These are phyloP conservation scores for Myxozyma nipponensis DNA, from an alignment of 805 yeast species.

Conservation along the genomic window DNA sequence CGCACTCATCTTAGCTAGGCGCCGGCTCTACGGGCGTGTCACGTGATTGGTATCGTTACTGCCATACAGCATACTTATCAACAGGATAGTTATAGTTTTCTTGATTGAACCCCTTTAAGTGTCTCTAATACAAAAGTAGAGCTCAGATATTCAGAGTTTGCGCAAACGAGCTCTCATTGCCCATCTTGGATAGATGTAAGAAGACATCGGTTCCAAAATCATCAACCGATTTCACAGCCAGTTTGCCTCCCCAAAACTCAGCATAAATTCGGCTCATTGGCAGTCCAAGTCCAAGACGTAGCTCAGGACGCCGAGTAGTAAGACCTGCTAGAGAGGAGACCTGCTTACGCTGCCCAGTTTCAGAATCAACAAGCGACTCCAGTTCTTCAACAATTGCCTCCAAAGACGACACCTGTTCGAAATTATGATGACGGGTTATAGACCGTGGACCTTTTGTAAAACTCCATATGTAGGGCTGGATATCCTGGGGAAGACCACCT, in stretches of 20 bases:
- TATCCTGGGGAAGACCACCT: constrained; percentile 70
- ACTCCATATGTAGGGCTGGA: constrained; percentile 72
- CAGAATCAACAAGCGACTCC: constrained; percentile 15
- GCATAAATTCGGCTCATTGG: constrained; percentile 86
- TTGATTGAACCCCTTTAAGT: too few species aligned
- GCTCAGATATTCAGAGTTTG: background rate
- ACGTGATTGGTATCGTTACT: too few species aligned
- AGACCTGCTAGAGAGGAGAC: constrained; percentile 59
- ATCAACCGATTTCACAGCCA: constrained; percentile 75
- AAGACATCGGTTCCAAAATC: constrained; percentile 92
- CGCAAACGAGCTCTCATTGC: constrained; percentile 39
- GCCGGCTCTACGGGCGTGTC: too few species aligned
- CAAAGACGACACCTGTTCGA: constrained; percentile 34
- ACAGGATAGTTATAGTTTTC: too few species aligned
- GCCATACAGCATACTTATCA: too few species aligned
- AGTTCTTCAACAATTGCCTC: constrained; percentile 36
- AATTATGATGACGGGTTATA: constrained; percentile 31
- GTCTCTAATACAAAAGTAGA: too few species aligned
- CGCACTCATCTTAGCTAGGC: too few species aligned
- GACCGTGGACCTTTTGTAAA: constrained; percentile 43
- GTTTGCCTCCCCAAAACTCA: constrained; percentile 93
- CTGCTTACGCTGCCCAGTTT: constrained; percentile 51
- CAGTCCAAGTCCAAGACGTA: constrained; percentile 78
- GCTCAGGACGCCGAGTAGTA: constrained; percentile 67
- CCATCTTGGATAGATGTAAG: constrained; percentile 72